Base-by-base conservation (phyloP, 345 rosid species). In the Citrus reticulata region DNA sequence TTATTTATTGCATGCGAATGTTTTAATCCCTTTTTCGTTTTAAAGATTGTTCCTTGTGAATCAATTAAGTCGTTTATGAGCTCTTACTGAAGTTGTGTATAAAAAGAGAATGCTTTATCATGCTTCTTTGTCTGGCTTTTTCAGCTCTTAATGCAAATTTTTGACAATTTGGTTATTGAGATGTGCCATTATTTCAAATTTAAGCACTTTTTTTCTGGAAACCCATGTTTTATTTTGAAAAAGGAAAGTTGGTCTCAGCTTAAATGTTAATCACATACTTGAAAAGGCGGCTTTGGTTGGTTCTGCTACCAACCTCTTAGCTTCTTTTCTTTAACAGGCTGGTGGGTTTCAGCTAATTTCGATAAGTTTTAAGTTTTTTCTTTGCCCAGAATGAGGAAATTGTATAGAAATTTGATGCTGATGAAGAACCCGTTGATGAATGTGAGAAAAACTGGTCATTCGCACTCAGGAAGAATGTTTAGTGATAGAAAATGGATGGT, bases 401-500 rank as follows among this genome's bases (percentile, higher is more conserved):
- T 87, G 17, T 87, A 83, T 76, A 87, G 89, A 85, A 84, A 85
- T 74, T 60, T 89, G 80, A 78, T 66, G 37, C 83, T 83, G 70
- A 75, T 81, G 82, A 84, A 72, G 77, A 84, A 77, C 73, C 89
- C 88, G 34, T 78, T 83, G 57, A 51, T 69, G 37, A 81, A 80
- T 66, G 86, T 84, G 89, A 90, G 91, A 77, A 96, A 90, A 85
- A 79, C 83, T 84, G 88, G 78, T n/a, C 86, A 76, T 84, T 86
- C 85, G 25, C 91, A 91, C 86, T 72, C 93, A 51, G 92, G 88
- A 75, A 91, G 93, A 84, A 78, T 85, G 69, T 92, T 88, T 68
- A 82, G 90, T 79, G 95, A 96, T 79, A 90, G 91, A 75, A 90
- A 89, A 85, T 96, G 99, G 98, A 86, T 91, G 32, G 72, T 91